Percentiles rank a stretch among this genome's conserved stretches.
Conservation (phyloP, 2,329 filamentous ascomycete genomes). For the Ophiostoma triangulosporum region DNA sequence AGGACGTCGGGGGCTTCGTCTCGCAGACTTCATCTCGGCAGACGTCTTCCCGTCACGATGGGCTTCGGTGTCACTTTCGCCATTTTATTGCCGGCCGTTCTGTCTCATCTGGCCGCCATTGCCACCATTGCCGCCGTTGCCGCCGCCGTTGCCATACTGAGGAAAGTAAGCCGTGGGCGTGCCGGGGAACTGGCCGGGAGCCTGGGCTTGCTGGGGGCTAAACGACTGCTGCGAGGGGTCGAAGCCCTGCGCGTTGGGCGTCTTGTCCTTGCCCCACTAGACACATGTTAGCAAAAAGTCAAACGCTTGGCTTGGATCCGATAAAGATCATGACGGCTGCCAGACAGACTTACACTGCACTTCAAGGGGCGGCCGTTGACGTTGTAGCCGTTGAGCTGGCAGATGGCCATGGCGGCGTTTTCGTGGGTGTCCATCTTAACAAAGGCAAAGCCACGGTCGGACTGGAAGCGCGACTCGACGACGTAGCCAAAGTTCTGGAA, state of each 20-base stretch:
- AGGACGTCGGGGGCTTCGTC: too few species aligned
- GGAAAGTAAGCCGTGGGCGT: slow-evolving; percentile 78
- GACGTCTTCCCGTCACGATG: neutral
- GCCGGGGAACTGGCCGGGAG: slow-evolving; percentile 54
- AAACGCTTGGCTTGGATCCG: neutral
- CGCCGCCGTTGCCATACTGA: slow-evolving; percentile 73
- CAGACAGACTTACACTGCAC: slow-evolving; percentile 70
- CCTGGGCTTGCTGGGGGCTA: slow-evolving; percentile 62
- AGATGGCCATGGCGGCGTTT: slow-evolving; percentile 96
- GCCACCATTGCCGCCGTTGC: neutral
- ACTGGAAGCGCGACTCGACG: slow-evolving; percentile 93
- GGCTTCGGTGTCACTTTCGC: neutral
- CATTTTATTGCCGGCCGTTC: slow-evolving; percentile 45
- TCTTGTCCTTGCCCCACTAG: slow-evolving; percentile 98
- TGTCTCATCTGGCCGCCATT: slow-evolving; percentile 27
- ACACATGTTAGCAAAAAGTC: slow-evolving; percentile 1
- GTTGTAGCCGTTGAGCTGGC: slow-evolving; percentile 93
- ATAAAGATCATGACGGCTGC: neutral
- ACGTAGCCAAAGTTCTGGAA: slow-evolving; percentile 99
- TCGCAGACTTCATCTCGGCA: neutral
- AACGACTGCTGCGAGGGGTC: slow-evolving; percentile 55
- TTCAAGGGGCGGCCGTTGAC: slow-evolving; percentile 94
- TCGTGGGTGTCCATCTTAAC: slow-evolving; percentile 99
- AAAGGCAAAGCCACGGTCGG: slow-evolving; percentile 94
- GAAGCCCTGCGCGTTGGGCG: slow-evolving; percentile 65